A percentile compares a stretch with the other conserved stretches of the same genome.
phyloP scores from a whole-genome alignment of 768 basidiomycete species.

The Mycena amicta region DNA sequence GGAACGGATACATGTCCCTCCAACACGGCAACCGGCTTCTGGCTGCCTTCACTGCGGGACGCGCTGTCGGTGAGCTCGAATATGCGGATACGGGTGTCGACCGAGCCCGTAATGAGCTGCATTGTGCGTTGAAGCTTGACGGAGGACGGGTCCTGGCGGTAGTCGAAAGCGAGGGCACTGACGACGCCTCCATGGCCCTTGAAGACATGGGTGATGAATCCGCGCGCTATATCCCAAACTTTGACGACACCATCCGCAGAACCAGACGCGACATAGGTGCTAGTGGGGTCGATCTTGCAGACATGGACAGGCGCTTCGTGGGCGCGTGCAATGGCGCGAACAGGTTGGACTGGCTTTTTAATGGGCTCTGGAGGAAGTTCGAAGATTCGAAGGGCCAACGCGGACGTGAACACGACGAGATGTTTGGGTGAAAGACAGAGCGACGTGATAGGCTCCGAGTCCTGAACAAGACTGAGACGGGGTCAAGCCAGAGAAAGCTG shows the following conservation, averaged over 20 bases:
- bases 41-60: slow-evolving; percentile 54
- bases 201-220: slow-evolving; percentile 92
- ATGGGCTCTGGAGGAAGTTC: slow-evolving; percentile 63
- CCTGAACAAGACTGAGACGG: slow-evolving; percentile 48
- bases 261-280: slow-evolving; percentile 91
- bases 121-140: slow-evolving; percentile 55
- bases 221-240: slow-evolving; percentile 89
- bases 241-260: slow-evolving; percentile 96
- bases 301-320: slow-evolving; percentile 96
- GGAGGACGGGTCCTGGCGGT: slow-evolving; percentile 61
- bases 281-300: slow-evolving; percentile 80
- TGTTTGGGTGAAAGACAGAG: slow-evolving; percentile 79
- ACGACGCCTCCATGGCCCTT: slow-evolving; percentile 98
- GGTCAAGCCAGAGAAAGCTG: background rate
- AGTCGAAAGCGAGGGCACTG: slow-evolving; percentile 86
- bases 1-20: slow-evolving; percentile 97
- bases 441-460: slow-evolving; percentile 81
- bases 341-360: slow-evolving; percentile 61
- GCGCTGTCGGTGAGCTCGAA: slow-evolving; percentile 80
- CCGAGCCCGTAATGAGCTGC: slow-evolving; percentile 87
- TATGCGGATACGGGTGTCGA: slow-evolving; percentile 89
- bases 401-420: slow-evolving; percentile 79
- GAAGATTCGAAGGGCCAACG: slow-evolving; percentile 81
- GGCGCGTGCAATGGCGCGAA: slow-evolving; percentile 77
- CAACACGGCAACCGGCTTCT: slow-evolving; percentile 76